Evolutionary conservation across 1,139 yeast genomes (phyloP), one percentile per base, ranked within the genome.

Genomic region (Dujonia santamariae): DNA sequence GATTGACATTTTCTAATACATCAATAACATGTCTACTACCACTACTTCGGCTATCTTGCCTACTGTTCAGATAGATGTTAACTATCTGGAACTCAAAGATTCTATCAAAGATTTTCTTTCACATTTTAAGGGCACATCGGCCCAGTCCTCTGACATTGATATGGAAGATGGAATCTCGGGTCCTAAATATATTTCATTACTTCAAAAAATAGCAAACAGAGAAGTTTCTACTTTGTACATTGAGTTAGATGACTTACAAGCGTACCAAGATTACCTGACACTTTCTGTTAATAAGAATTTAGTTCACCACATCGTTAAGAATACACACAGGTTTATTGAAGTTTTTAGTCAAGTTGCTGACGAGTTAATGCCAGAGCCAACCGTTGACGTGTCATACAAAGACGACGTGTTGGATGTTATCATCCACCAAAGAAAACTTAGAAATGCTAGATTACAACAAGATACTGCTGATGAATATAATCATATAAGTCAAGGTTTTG

Each of bases 391-490:
- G 35, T 67, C 81, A 32, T 86, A 85, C 57, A 80, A 80, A 47
- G 97, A 88, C 54, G 96, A 87, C 47, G 97, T 92, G 8, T 66
- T 94, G 48, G 98, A 94, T 54, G 95, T 92, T 39, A 87, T 94
- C 40, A 70, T 90, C 46, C 90, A 86, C 51, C 97, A 92, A 63
- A 76, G 99, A 56, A 79, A 75, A 49, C 74, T 85, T 55, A 75
- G 96, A 50, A 92, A 92, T 56, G 78, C 78, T 48, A 73, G 90
- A 42, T 67, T 81, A 30, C 78, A 78, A 43, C 81, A 76, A 44
- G 95, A 85, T 47, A 74, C 75, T 39, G 68, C 72, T 35, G 80
- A 75, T 31, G 85, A 79, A 40, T 53, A 54, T 40, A 56, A 58
- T 43, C 54, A 51, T 40, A 64, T 69, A 43, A 53, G 73, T 35